These are phyloP conservation scores for Camillea tinctor DNA, from an alignment of 2,329 filamentous ascomycete species.

Conservation along the genomic window DNA sequence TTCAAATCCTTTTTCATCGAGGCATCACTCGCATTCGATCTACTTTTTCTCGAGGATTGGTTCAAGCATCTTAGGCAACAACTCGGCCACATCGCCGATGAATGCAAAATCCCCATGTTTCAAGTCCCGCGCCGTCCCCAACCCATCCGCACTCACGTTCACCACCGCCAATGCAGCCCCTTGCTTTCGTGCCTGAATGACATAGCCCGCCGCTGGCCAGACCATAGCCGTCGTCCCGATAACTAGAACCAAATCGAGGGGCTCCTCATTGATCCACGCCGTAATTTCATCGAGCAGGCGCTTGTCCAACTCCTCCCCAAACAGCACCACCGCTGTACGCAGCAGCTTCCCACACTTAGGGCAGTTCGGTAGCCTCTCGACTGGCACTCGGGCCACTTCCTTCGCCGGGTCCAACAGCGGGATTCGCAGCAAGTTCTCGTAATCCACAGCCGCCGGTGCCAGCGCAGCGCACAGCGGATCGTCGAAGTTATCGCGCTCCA, in stretches of 20 bases:
- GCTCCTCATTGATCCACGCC: constrained; percentile 55
- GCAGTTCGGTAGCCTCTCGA: constrained; percentile 67
- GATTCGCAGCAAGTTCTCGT: constrained; percentile 38
- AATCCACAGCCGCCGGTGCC: constrained; percentile 57
- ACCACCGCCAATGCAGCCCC: constrained; percentile 75
- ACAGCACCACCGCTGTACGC: constrained; percentile 85
- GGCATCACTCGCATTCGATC: neutral
- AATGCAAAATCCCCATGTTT: constrained; percentile 50
- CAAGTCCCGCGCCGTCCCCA: constrained; percentile 39
- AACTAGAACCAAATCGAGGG: constrained; percentile 77
- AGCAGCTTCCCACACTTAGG: constrained; percentile 64
- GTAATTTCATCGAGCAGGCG: constrained; percentile 61
- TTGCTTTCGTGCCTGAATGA: constrained; percentile 56
- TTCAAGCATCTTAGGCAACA: constrained; percentile 45
- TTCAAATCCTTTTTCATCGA: neutral
- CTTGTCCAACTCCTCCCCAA: constrained; percentile 67
- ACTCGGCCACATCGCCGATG: constrained; percentile 46
- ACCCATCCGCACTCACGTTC: constrained; percentile 64
- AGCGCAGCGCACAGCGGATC: constrained; percentile 79
- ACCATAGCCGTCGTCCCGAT: constrained; percentile 79
- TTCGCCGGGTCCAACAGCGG: constrained; percentile 44
- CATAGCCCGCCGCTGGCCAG: constrained; percentile 75
- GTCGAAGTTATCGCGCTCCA: constrained; percentile 63
- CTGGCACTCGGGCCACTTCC: constrained; percentile 42
- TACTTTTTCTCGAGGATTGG: constrained; percentile 14